These are phyloP conservation scores for Leersia perrieri DNA, from an alignment of 176 grass and related monocot genomes.

Conservation along the genomic window DNA sequence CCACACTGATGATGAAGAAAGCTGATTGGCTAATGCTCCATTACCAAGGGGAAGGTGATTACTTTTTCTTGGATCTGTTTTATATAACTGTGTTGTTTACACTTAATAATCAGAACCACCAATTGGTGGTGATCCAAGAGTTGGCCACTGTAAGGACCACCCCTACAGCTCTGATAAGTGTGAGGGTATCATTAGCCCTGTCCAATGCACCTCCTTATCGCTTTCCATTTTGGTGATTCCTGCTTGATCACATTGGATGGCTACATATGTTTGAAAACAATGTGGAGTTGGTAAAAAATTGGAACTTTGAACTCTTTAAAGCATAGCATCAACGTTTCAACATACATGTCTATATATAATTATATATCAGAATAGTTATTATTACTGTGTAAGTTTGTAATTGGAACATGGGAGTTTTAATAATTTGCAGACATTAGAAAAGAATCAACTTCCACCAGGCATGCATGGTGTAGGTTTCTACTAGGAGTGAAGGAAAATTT, in stretches of 20 bases:
- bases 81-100: background rate
- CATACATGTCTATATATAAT: background rate
- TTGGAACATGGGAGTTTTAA: background rate
- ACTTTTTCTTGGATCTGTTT: background rate
- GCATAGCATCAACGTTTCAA: background rate
- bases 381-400: background rate
- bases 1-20: slow-evolving; percentile 75
- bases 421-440: background rate
- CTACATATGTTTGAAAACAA: background rate
- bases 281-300: background rate
- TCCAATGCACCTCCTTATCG: background rate
- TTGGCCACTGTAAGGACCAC: background rate
- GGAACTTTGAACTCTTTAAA: background rate
- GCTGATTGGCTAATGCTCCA: slow-evolving; percentile 45
- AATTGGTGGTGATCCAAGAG: background rate
- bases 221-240: background rate
- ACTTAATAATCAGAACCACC: background rate
- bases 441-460: background rate
- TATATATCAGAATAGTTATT: background rate
- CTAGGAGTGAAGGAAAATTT: background rate
- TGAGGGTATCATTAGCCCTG: background rate
- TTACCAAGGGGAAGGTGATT: slow-evolving; percentile 36
- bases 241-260: background rate
- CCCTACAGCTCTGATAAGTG: background rate
- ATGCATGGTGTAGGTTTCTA: background rate